These are phyloP conservation scores for Cryoendolithus antarcticus DNA, from an alignment of 2,329 filamentous ascomycete genomes.

Conservation along the genomic window DNA sequence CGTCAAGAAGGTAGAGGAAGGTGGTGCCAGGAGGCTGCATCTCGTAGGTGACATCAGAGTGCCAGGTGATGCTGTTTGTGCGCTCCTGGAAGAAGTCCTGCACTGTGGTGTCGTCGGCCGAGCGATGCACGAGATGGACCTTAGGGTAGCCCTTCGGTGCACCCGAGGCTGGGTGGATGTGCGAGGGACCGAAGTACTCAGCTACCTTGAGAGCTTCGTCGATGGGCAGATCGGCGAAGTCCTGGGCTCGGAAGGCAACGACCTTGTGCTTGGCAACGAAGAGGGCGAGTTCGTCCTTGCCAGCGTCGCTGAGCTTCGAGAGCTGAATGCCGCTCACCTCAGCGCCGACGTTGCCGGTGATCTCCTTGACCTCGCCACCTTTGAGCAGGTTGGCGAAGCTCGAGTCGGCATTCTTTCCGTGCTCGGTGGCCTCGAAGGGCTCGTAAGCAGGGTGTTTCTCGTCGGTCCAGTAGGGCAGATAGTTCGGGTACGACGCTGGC, in stretches of 20 bases:
- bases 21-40: slow-evolving; percentile 80
- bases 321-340: slow-evolving; percentile 62
- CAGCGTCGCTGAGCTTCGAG: slow-evolving; percentile 52
- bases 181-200: slow-evolving; percentile 66
- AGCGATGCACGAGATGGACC: slow-evolving; percentile 67
- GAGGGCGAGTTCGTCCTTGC: slow-evolving; percentile 65
- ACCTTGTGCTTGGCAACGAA: slow-evolving; percentile 68
- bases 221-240: slow-evolving; percentile 54
- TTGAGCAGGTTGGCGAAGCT: slow-evolving; percentile 56
- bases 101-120: slow-evolving; percentile 49
- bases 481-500: slow-evolving; percentile 55
- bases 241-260: slow-evolving; percentile 64
- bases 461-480: slow-evolving; percentile 28
- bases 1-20: slow-evolving; percentile 79
- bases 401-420: slow-evolving; percentile 61
- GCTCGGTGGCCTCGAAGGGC: slow-evolving; percentile 61
- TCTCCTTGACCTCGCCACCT: slow-evolving; percentile 38
- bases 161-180: slow-evolving; percentile 70
- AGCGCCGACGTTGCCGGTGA: slow-evolving; percentile 63
- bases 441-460: slow-evolving; percentile 50
- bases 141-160: slow-evolving; percentile 62
- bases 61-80: slow-evolving; percentile 69
- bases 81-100: slow-evolving; percentile 53
- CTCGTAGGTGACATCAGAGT: slow-evolving; percentile 82
- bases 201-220: slow-evolving; percentile 56